Evolutionary conservation across 805 yeast species (phyloP), one percentile per base, ranked within the genome.

Genomic region (Candida hungchunana): DNA sequence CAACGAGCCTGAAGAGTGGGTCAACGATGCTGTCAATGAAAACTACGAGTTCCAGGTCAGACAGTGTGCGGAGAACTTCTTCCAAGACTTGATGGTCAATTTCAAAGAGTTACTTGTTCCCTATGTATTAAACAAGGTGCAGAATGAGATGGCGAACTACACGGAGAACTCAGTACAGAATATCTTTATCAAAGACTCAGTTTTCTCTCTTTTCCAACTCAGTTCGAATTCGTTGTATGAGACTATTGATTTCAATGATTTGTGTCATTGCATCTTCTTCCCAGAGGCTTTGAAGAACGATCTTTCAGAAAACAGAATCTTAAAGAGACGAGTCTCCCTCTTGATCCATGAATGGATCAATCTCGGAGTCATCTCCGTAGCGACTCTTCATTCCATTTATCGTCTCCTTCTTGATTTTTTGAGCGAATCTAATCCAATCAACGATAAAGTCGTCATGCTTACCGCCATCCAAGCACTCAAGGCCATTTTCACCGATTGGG

Each of bases 1-100:
- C 10, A 58, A 72, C 13, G 95, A 88, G 41, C 96, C 97, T 0
- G 97, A 88, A 56, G 96, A 87, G 56, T 93, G 95, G 86, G 78
- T 84, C 15, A 78, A 79, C 44, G 95, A 87, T 51, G 95, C 88
- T 47, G 63, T 80, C 39, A 71, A 78, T 33, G 65, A 77, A 5
- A 79, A 82, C 53, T 87, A 85, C 79, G 97, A 89, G 53, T 86
- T 66, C 55, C 89, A 84, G 54, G 70, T 88, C 10, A 67, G 94
- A 38, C 87, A 90, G 4, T 86, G 96, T 60, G 87, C 95, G 0
- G 95, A 86, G 48, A 79, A 79, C 53, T 78, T 87, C 46, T 88
- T 79, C 54, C 84, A 80, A 46, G 93, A 82, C 52, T 60, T 89
- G 44, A 73, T 85, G 25, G 67, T 69, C 31, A 69, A 71, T 42